A percentile compares a stretch with the other conserved stretches of the same genome.
phyloP scores from a whole-genome alignment of 768 basidiomycete species.

The Xerocomus spinulosus region DNA sequence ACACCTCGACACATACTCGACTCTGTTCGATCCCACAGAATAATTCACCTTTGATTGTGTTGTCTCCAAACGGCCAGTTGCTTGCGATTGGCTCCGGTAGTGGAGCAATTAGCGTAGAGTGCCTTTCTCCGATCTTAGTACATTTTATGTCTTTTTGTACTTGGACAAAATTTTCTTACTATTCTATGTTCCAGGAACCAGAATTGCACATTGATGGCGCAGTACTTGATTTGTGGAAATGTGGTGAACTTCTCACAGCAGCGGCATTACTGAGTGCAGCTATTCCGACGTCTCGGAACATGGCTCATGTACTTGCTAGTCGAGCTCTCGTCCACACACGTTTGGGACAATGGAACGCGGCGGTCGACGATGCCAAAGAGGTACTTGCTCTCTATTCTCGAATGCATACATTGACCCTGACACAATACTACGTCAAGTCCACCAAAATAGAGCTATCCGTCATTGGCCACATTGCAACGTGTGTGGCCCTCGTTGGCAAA shows the following conservation, averaged over 20 bases:
- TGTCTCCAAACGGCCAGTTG: not conserved
- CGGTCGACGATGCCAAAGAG: not conserved
- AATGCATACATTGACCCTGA: not conserved
- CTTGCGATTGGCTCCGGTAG: not conserved
- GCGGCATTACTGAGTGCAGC: not conserved
- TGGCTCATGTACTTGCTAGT: not conserved
- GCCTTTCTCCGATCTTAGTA: not conserved
- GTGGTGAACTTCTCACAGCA: not conserved
- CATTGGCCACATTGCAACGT: no score
- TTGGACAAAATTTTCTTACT: not conserved
- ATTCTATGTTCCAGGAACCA: not conserved
- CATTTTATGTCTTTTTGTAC: not conserved
- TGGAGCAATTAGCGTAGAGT: no score
- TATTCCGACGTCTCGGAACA: not conserved
- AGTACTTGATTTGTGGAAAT: not conserved
- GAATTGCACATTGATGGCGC: not conserved
- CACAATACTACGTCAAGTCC: not conserved
- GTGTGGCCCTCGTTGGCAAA: no score
- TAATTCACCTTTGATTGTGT: not conserved
- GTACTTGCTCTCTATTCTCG: not conserved
- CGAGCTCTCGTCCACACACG: slow-evolving; percentile 1
- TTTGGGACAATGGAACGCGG: not conserved
- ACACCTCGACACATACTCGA: not conserved
- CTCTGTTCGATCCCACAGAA: not conserved
- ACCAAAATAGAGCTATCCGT: no score